Conservation (phyloP, 345 rosid species). For the Excoecaria cochinchinensis region DNA sequence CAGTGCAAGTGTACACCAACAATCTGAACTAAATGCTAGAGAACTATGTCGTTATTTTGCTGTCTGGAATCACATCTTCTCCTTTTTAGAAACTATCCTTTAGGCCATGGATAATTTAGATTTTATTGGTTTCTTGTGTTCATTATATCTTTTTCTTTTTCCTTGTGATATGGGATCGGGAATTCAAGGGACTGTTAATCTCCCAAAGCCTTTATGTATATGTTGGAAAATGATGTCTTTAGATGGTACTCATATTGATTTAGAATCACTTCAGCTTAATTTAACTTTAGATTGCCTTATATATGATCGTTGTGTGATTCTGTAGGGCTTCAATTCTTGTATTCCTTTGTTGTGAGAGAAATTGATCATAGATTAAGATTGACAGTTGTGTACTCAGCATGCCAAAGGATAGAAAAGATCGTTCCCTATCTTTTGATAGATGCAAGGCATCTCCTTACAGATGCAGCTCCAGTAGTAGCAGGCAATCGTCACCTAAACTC, state of each 20-base stretch:
- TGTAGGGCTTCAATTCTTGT: slow-evolving; percentile 4
- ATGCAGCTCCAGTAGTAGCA: slow-evolving; percentile 55
- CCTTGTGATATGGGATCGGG: not conserved
- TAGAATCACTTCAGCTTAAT: not conserved
- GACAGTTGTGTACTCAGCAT: slow-evolving; percentile 33
- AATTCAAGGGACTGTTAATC: not conserved
- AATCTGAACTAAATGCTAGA: not conserved
- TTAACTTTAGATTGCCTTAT: not conserved
- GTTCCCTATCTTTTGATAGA: slow-evolving; percentile 66
- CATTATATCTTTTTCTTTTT: not conserved
- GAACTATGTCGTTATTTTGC: not conserved
- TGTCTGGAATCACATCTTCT: not conserved
- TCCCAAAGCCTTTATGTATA: not conserved
- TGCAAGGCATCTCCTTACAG: slow-evolving; percentile 53
- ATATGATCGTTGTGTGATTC: slow-evolving; percentile 1
- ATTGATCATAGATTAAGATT: not conserved
- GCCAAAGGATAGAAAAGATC: slow-evolving; percentile 92
- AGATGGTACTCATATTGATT: not conserved
- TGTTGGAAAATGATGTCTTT: not conserved
- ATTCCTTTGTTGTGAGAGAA: not conserved
- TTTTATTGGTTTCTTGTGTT: not conserved
- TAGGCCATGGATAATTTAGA: not conserved
- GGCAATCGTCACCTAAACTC: slow-evolving; percentile 42
- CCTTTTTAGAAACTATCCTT: not conserved
- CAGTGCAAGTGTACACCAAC: not conserved